phyloP scores from a whole-genome alignment of 306 rosid species.

The Cicer arietinum region DNA sequence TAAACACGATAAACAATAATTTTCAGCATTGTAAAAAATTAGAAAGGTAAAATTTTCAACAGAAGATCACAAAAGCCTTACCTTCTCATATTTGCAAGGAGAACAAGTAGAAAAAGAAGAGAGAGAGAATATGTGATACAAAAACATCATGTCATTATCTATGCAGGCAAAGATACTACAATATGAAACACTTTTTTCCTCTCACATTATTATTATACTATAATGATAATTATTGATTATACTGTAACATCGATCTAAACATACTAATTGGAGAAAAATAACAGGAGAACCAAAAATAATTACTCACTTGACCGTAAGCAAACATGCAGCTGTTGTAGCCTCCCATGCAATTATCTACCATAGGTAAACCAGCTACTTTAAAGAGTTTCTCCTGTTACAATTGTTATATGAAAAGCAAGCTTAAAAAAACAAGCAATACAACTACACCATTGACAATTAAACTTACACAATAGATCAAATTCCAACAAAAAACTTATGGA shows the following conservation, averaged over 20 bases:
- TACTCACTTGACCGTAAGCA: slow-evolving; percentile 98
- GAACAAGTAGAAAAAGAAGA: slow-evolving; percentile 10
- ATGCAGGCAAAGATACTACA: not conserved
- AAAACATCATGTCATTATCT: slow-evolving; percentile 27
- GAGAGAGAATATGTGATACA: not conserved
- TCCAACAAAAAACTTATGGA: not conserved
- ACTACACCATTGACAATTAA: not conserved
- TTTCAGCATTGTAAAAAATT: not conserved
- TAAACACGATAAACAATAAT: slow-evolving; percentile 43
- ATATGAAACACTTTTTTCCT: not conserved
- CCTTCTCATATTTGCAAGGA: not conserved
- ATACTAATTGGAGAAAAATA: slow-evolving; percentile 29
- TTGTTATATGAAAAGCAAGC: slow-evolving; percentile 35
- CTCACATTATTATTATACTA: not conserved
- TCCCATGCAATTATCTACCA: slow-evolving; percentile 95
- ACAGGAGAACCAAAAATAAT: slow-evolving; percentile 29
- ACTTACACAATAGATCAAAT: not conserved
- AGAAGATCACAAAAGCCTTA: not conserved
- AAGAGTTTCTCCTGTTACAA: slow-evolving; percentile 83
- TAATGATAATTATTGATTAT: not conserved
- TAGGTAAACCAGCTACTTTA: slow-evolving; percentile 92
- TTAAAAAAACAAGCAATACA: slow-evolving; percentile 15
- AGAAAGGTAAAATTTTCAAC: slow-evolving; percentile 5
- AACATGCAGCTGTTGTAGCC: slow-evolving; percentile 99
- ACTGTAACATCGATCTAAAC: not conserved